Percentiles rank a stretch among this genome's conserved stretches.
phyloP scores from a whole-genome alignment of 2,329 filamentous ascomycete genomes.

The Penicillium aurantiogriseum region DNA sequence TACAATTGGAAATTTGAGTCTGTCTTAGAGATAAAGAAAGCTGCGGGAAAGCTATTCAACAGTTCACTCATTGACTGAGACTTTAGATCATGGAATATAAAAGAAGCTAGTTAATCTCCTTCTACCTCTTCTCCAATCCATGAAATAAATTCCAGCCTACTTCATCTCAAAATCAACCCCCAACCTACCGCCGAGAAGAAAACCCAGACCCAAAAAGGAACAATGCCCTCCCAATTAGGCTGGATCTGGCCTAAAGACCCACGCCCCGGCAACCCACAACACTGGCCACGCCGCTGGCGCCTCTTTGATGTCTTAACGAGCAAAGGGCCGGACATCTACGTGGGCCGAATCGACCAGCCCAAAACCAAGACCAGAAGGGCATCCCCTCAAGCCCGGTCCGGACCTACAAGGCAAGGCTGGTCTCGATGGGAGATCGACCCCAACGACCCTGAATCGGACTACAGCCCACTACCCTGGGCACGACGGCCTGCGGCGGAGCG shows the following conservation, averaged over 20 bases:
- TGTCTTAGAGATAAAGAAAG: not conserved
- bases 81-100: not conserved
- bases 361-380: not conserved
- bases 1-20: not conserved
- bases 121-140: not conserved
- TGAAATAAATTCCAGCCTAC: too few relatives aligned
- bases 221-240: conserved; percentile 17
- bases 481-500: conserved; percentile 21
- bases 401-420: conserved; percentile 10
- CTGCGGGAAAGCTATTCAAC: not conserved
- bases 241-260: conserved; percentile 43
- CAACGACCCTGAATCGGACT: not conserved
- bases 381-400: not conserved
- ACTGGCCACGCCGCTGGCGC: conserved; percentile 32
- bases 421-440: conserved; percentile 13
- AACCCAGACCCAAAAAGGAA: not conserved
- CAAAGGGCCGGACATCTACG: conserved; percentile 45
- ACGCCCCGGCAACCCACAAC: conserved; percentile 31
- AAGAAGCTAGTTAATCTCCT: not conserved
- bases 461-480: conserved; percentile 20
- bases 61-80: not conserved
- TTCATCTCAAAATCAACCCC: not conserved
- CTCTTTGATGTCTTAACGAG: conserved; percentile 39
- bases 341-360: conserved; percentile 27
- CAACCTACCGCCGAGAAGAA: not conserved